Base-by-base conservation (phyloP, 1,284 basidiomycete species). In the Cutaneotrichosporon dermatis region DNA sequence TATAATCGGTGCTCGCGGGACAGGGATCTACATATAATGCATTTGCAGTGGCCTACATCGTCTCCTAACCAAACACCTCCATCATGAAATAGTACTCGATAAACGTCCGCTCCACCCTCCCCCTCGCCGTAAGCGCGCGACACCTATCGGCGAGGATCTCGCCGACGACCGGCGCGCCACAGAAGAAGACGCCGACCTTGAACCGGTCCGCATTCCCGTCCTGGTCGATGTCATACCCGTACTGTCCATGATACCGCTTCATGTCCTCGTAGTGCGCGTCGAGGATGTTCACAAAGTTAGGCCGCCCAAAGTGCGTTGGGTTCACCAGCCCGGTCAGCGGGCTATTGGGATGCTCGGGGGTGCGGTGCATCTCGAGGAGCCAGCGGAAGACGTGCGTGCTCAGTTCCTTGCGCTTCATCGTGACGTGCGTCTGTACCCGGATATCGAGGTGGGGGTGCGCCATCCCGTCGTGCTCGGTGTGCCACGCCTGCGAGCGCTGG, bases 151-250 rank as follows among this genome's bases (percentile, higher is more conserved):
- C 68, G 36, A 71, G 49, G 9, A 71, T 65, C 59, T 69, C 66
- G n/a, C 69, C 69, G 1, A 71, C 63, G 4, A 68, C 59, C 6
- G 69, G 69, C 16, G 69, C 54, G 8, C 69, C 69, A 44, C 69
- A 71, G 44, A 63, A 69, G 64, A 71, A 71, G 5, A 69, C 69
- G 6, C 69, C 69, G 39, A 71, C 68, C 56, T 66, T 68, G 51
- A 71, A 61, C 41, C 63, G 60, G 34, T 69, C 69, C 16, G 43
- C 51, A 8, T 56, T 46, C 4, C 55, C 63, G 12, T 58, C 60
- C 4, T 60, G 56, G 11, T 61, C 51, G 3, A 45, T 33, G 44
- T 55, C 45, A 44, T 57, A 70, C 12, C 52, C 52, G 11, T 51
- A 54, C 52, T 54, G 51, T 10, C 39, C 39, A 44, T 51, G 51